These are phyloP conservation scores for Sarocladium strictum DNA, from an alignment of 2,329 filamentous ascomycete genomes.

Conservation along the genomic window DNA sequence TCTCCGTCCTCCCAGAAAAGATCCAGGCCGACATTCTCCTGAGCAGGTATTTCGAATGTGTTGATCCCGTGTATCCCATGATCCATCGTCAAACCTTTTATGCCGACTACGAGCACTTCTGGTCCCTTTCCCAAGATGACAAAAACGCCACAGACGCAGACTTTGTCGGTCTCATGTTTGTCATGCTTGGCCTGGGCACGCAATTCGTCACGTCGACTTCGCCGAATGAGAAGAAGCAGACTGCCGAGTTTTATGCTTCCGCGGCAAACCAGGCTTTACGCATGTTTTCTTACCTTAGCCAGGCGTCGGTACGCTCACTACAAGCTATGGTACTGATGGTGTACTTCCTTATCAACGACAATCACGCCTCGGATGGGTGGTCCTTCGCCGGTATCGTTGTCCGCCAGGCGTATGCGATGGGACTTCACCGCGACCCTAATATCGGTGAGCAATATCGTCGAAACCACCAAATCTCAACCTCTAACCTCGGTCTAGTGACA, in stretches of 20 bases:
- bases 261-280: slow-evolving; percentile 72
- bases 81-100: slow-evolving; percentile 70
- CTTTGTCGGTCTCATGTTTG: slow-evolving; percentile 67
- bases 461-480: background rate
- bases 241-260: slow-evolving; percentile 76
- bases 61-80: slow-evolving; percentile 79
- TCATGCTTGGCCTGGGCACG: slow-evolving; percentile 71
- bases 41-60: slow-evolving; percentile 59
- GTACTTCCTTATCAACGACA: slow-evolving; percentile 82
- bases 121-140: slow-evolving; percentile 53
- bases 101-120: slow-evolving; percentile 73
- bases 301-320: slow-evolving; percentile 65
- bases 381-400: slow-evolving; percentile 73
- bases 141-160: slow-evolving; percentile 59
- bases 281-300: slow-evolving; percentile 70
- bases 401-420: slow-evolving; percentile 76
- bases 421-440: slow-evolving; percentile 72
- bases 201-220: slow-evolving; percentile 63
- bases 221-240: slow-evolving; percentile 61
- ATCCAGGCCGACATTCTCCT: slow-evolving; percentile 67
- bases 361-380: slow-evolving; percentile 78
- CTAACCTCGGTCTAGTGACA: slow-evolving; percentile 37
- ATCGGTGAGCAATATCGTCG: slow-evolving; percentile 40
- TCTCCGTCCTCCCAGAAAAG: slow-evolving; percentile 69
- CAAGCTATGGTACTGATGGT: slow-evolving; percentile 76